phyloP scores from a whole-genome alignment of 805 yeast genomes.

The Blastobotrys mokoenaii region DNA sequence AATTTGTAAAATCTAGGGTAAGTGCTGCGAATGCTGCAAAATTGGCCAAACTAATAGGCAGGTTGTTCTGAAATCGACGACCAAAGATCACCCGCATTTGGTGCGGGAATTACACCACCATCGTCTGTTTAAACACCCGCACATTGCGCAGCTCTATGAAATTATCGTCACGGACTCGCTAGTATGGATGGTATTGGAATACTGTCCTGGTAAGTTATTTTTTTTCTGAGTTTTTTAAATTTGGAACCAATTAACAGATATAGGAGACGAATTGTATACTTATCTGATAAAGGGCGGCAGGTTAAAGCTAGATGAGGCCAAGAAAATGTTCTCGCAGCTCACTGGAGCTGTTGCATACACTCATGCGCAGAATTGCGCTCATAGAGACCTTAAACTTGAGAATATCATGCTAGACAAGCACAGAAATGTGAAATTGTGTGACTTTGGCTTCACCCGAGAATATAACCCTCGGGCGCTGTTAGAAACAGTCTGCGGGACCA shows the following conservation, averaged over 20 bases:
- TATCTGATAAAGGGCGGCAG: constrained; percentile 25
- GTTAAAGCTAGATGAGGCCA: constrained; percentile 17
- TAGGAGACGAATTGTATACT: constrained; percentile 34
- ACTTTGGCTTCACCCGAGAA: constrained; percentile 91
- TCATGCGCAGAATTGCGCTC: constrained; percentile 70
- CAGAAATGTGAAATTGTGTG: constrained; percentile 75
- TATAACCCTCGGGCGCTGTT: constrained; percentile 46
- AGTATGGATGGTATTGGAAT: constrained; percentile 85
- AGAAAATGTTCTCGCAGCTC: constrained; percentile 29
- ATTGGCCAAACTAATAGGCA: constrained; percentile 5
- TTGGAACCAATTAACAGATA: not conserved
- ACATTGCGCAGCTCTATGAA: constrained; percentile 79
- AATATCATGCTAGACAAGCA: constrained; percentile 71
- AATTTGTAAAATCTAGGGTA: constrained; percentile 57
- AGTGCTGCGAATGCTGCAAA: not conserved
- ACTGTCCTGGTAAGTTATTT: constrained; percentile 53
- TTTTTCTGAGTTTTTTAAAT: constrained; percentile 11
- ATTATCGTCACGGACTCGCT: constrained; percentile 69
- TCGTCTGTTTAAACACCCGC: constrained; percentile 72
- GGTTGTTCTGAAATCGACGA: constrained; percentile 74
- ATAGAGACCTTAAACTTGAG: constrained; percentile 73
- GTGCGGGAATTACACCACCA: constrained; percentile 88
- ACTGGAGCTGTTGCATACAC: constrained; percentile 62
- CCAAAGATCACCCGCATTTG: constrained; percentile 73
- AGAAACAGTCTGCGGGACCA: constrained; percentile 87